phyloP scores from a whole-genome alignment of 2,329 filamentous ascomycete genomes.

The Alternaria sp. region DNA sequence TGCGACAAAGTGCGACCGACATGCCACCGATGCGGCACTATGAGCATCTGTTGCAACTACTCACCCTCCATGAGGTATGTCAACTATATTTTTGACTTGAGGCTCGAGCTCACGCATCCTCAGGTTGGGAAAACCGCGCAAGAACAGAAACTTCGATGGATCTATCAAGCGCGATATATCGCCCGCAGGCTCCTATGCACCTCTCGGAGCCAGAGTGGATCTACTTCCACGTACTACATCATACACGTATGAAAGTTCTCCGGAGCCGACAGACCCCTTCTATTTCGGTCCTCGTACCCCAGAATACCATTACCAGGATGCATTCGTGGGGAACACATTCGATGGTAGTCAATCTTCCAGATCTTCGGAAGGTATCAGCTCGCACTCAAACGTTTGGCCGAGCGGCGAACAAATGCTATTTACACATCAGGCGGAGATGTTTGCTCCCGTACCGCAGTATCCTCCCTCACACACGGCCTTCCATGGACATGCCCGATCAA shows the following conservation, averaged over 20 bases:
- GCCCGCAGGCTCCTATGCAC: slow-evolving; percentile 43
- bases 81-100: not conserved
- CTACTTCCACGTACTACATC: slow-evolving; percentile 44
- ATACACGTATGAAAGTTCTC: slow-evolving; percentile 46
- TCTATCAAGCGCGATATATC: slow-evolving; percentile 47
- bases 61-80: slow-evolving; percentile 52
- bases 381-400: slow-evolving; percentile 41
- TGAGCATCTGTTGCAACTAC: slow-evolving; percentile 52
- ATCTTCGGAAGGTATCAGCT: slow-evolving; percentile 40
- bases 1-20: slow-evolving; percentile 50
- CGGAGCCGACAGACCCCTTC: slow-evolving; percentile 48
- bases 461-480: slow-evolving; percentile 30
- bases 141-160: slow-evolving; percentile 49
- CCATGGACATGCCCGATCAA: slow-evolving; percentile 37
- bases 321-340: slow-evolving; percentile 40
- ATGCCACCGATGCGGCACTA: slow-evolving; percentile 49
- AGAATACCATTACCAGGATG: slow-evolving; percentile 47
- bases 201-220: slow-evolving; percentile 40
- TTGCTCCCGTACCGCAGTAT: slow-evolving; percentile 39
- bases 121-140: slow-evolving; percentile 49
- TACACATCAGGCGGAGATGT: slow-evolving; percentile 37
- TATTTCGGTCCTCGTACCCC: slow-evolving; percentile 48
- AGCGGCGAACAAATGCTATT: slow-evolving; percentile 47
- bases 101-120: slow-evolving; percentile 24
- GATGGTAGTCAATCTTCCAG: slow-evolving; percentile 47